Percentiles rank a stretch among this genome's conserved stretches.
These are phyloP conservation scores for Penicillium canescens DNA, from an alignment of 495 filamentous ascomycete species.

Conservation along the genomic window DNA sequence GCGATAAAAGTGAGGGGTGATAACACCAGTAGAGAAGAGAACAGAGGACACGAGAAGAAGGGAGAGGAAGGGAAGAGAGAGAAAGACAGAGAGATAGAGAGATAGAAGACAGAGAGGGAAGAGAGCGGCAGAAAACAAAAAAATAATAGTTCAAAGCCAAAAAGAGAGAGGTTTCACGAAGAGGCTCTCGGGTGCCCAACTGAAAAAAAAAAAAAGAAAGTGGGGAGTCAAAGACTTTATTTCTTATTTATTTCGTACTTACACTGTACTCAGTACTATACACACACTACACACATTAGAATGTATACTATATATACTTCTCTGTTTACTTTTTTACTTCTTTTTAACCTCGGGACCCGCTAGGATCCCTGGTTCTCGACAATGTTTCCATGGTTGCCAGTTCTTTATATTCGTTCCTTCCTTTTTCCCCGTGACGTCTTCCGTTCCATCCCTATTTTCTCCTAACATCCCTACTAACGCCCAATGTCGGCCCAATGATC, in stretches of 20 bases:
- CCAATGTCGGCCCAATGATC: too few relatives aligned
- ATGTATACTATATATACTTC: background rate
- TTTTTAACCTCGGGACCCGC: conserved; percentile 17
- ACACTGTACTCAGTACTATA: background rate
- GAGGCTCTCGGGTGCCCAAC: conserved; percentile 30
- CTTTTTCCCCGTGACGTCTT: background rate
- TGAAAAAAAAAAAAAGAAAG: conserved; percentile 12
- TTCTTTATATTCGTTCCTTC: conserved; percentile 7
- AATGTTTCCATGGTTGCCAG: conserved; percentile 1
- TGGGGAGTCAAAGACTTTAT: conserved; percentile 11
- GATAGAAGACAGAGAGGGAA: background rate
- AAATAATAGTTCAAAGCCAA: conserved; percentile 5
- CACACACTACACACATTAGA: background rate
- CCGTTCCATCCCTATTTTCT: too few relatives aligned
- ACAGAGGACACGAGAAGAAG: conserved; percentile 3
- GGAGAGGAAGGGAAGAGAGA: conserved; percentile 3
- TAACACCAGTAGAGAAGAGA: background rate
- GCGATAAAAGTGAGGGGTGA: conserved; percentile 14
- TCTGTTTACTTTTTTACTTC: background rate
- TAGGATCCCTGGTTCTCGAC: conserved; percentile 13
- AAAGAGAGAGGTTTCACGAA: conserved; percentile 20
- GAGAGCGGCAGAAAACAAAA: conserved; percentile 8
- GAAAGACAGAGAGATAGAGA: conserved; percentile 10
- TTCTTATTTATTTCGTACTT: background rate
- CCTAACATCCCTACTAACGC: too few relatives aligned